Evolutionary conservation across 257 asterid species (phyloP).

Genomic region (Anisodus acutangulus): DNA sequence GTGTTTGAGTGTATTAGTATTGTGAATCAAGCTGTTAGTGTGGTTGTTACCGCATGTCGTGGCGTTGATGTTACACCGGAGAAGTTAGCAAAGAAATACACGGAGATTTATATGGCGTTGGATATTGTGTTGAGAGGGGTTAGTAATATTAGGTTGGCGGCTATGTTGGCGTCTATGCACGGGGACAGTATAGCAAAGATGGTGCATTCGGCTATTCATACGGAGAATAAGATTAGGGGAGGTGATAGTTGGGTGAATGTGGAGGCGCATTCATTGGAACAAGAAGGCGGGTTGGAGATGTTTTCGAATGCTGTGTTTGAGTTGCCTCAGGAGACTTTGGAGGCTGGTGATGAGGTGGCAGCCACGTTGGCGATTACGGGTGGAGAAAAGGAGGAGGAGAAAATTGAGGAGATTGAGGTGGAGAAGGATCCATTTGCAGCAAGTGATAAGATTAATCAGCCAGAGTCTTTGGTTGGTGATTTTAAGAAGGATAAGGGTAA

Average conservation of each 20-base stretch:
- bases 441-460: conserved; percentile 84
- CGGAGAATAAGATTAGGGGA: conserved; percentile 94
- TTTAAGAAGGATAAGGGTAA: conserved; percentile 88
- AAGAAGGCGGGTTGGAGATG: conserved; percentile 63
- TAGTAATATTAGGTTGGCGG: conserved; percentile 87
- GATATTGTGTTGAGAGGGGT: conserved; percentile 94
- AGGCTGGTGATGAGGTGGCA: conserved; percentile 89
- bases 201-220: conserved; percentile 85
- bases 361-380: conserved; percentile 62
- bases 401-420: conserved; percentile 61
- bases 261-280: conserved; percentile 69
- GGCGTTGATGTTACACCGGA: conserved; percentile 98
- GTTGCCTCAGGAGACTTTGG: conserved; percentile 85
- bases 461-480: conserved; percentile 85
- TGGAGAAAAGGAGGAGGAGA: conserved; percentile 72
- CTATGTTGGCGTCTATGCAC: conserved; percentile 95
- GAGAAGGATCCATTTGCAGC: conserved; percentile 98
- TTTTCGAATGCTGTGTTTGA: conserved; percentile 66
- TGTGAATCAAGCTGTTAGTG: conserved; percentile 91
- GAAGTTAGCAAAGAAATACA: conserved; percentile 84
- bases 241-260: conserved; percentile 79
- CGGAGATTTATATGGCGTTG: conserved; percentile 94
- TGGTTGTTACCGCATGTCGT: conserved; percentile 88
- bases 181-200: conserved; percentile 96
- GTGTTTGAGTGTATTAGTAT: conserved; percentile 87